These are phyloP conservation scores for sorghum (Sorghum bicolor) DNA, from an alignment of 176 grass and related monocot genomes.

Conservation along the genomic window DNA sequence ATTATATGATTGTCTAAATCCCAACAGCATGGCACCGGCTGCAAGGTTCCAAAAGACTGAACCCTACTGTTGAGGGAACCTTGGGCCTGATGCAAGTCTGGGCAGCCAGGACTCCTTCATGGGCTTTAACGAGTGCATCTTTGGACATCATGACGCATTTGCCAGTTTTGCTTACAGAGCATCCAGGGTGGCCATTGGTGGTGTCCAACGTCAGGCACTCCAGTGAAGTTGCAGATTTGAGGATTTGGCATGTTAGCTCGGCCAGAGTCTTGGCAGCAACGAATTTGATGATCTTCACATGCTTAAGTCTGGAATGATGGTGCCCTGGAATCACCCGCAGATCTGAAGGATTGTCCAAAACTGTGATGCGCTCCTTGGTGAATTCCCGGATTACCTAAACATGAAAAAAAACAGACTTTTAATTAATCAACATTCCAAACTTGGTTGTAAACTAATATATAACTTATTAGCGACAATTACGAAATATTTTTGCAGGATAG, in stretches of 20 bases:
- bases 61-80: neutral
- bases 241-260: neutral
- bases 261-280: neutral
- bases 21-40: neutral
- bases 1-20: neutral
- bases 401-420: too few species aligned
- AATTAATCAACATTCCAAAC: too few species aligned
- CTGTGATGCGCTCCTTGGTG: too few species aligned
- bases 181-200: neutral
- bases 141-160: neutral
- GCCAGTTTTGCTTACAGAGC: neutral
- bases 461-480: too few species aligned
- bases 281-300: neutral
- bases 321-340: neutral
- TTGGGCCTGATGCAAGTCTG: neutral
- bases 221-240: neutral
- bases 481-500: too few species aligned
- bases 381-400: too few species aligned
- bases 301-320: neutral
- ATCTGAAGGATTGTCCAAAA: too few species aligned
- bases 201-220: neutral
- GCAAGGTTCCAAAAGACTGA: neutral
- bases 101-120: neutral
- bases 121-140: neutral
- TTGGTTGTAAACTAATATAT: too few species aligned